Percentiles rank a stretch among this genome's conserved stretches.
phyloP scores from a whole-genome alignment of 306 rosid species.

The Coriaria nepalensis region DNA sequence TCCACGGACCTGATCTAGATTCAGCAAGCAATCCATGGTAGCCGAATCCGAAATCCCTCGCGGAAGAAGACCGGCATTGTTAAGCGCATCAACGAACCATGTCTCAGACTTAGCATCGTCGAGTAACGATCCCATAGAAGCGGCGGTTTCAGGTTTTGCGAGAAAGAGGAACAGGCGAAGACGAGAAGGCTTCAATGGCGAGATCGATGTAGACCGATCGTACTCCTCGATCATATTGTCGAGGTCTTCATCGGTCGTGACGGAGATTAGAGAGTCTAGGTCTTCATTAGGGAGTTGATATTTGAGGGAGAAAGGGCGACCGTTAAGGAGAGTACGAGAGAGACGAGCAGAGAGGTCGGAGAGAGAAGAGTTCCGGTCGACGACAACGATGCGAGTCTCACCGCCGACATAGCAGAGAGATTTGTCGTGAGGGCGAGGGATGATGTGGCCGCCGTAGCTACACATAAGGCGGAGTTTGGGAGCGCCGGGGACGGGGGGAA shows the following conservation, averaged over 20 bases:
- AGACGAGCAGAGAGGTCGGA: constrained; percentile 53
- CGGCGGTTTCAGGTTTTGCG: constrained; percentile 55
- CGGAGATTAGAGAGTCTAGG: constrained; percentile 62
- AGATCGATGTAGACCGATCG: constrained; percentile 34
- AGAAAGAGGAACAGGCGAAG: constrained; percentile 64
- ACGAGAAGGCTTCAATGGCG: constrained; percentile 39
- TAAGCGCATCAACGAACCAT: constrained; percentile 91
- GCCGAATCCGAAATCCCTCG: constrained; percentile 64
- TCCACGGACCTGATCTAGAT: constrained; percentile 35
- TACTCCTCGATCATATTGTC: constrained; percentile 92
- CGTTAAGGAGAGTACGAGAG: constrained; percentile 52
- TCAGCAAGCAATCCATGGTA: constrained; percentile 29
- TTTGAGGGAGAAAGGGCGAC: constrained; percentile 68
- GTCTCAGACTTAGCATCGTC: constrained; percentile 77
- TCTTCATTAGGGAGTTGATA: constrained; percentile 84
- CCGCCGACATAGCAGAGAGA: constrained; percentile 88
- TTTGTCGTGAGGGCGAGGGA: constrained; percentile 92
- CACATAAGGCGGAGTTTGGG: constrained; percentile 91
- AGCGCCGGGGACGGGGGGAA: constrained; percentile 47
- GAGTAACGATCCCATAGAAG: constrained; percentile 70
- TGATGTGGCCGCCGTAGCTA: constrained; percentile 93
- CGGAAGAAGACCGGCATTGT: constrained; percentile 40
- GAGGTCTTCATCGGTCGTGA: constrained; percentile 73
- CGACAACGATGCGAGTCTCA: constrained; percentile 72
- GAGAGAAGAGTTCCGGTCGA: constrained; percentile 50